Conservation (phyloP, 148 eudicot species). For the Mesembryanthemum crystallinum region DNA sequence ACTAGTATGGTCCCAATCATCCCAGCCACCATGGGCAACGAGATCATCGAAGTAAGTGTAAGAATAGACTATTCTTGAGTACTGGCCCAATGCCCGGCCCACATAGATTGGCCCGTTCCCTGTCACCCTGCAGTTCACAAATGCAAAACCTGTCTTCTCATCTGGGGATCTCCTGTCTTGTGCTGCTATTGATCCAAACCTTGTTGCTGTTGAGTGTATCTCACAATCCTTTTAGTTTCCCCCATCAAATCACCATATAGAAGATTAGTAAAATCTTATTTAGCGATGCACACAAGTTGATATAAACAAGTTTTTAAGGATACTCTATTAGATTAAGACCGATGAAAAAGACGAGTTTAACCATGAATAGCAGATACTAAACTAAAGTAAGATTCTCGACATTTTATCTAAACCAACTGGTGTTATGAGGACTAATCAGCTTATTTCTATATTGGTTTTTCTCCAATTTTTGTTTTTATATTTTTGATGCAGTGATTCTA, state of each 20-base stretch:
- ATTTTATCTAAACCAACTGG: too few species aligned
- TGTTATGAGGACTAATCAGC: too few species aligned
- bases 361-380: too few species aligned
- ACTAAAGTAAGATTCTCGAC: too few species aligned
- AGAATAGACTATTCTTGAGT: conserved; percentile 83
- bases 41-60: conserved; percentile 80
- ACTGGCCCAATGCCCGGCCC: conserved; percentile 97
- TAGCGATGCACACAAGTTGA: too few species aligned
- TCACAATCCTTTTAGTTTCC: conserved; percentile 52
- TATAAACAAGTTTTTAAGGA: too few species aligned
- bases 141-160: conserved; percentile 88
- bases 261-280: too few species aligned
- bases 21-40: conserved; percentile 95
- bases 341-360: too few species aligned
- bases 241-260: background rate
- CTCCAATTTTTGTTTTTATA: too few species aligned
- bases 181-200: conserved; percentile 94
- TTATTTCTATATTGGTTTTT: too few species aligned
- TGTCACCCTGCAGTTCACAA: conserved; percentile 74
- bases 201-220: conserved; percentile 80
- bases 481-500: too few species aligned
- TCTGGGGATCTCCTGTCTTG: conserved; percentile 55
- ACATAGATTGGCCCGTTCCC: conserved; percentile 84
- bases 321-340: too few species aligned
- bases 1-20: conserved; percentile 70